Conservation (phyloP, 2,329 filamentous ascomycete species). For the Aspergillus oerlinghausenensis region DNA sequence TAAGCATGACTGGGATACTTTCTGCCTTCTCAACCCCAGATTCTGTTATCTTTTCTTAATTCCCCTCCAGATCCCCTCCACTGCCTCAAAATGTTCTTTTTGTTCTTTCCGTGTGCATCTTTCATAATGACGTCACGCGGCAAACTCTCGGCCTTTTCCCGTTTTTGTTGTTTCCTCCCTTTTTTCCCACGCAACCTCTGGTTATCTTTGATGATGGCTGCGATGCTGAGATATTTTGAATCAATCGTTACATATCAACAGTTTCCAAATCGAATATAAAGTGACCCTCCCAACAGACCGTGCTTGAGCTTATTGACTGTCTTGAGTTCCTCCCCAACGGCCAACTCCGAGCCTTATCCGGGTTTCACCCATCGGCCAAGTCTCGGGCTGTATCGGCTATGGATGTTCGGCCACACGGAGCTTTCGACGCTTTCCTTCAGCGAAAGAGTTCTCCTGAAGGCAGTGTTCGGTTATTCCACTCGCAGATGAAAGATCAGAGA, state of each 20-base stretch:
- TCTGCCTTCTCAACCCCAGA: neutral
- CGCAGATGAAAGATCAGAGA: neutral
- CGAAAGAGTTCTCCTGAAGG: neutral
- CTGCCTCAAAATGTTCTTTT: neutral
- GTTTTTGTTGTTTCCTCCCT: neutral
- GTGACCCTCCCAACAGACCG: neutral
- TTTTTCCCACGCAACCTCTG: neutral
- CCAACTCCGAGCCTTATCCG: conserved; percentile 12
- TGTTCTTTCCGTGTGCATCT: neutral
- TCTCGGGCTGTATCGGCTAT: conserved; percentile 34
- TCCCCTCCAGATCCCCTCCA: neutral
- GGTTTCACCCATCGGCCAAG: conserved; percentile 14
- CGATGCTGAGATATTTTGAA: neutral
- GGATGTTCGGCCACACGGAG: conserved; percentile 33
- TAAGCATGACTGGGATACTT: neutral
- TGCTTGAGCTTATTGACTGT: neutral
- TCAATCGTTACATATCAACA: neutral
- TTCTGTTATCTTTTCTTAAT: neutral
- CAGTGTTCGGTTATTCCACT: neutral
- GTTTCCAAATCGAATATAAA: neutral
- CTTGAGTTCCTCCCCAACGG: neutral
- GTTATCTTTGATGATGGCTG: too few relatives aligned
- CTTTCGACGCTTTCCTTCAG: conserved; percentile 4
- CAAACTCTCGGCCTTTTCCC: neutral
- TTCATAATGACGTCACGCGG: neutral